phyloP scores from a whole-genome alignment of 176 grass and related monocot genomes.

The Elymus sibiricus region DNA sequence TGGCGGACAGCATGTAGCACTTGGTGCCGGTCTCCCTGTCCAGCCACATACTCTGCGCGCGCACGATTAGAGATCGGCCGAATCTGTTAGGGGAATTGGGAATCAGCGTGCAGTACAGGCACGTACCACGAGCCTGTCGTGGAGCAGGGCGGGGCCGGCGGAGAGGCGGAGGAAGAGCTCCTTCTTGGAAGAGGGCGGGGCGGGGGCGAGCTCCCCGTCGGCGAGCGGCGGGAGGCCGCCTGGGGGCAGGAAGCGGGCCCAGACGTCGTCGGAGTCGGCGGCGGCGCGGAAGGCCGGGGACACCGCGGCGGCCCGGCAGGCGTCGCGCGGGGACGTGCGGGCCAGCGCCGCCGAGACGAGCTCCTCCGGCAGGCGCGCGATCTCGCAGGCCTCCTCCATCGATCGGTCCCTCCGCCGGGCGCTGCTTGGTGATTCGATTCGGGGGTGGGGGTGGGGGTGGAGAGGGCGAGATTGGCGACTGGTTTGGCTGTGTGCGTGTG shows the following conservation, averaged over 20 bases:
- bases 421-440: no score
- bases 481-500: no score
- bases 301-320: conserved; percentile 35
- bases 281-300: conserved; percentile 50
- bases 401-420: no score
- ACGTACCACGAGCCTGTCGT: conserved; percentile 35
- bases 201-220: conserved; percentile 13
- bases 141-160: conserved; percentile 39
- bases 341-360: conserved; percentile 48
- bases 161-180: conserved; percentile 51
- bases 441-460: no score
- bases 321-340: conserved; percentile 44
- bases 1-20: conserved; percentile 57
- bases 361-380: conserved; percentile 44
- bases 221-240: conserved; percentile 34
- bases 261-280: conserved; percentile 61
- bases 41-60: conserved; percentile 51
- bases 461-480: neutral
- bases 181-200: conserved; percentile 26
- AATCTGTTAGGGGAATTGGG: neutral
- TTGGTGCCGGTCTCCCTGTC: conserved; percentile 47
- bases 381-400: neutral
- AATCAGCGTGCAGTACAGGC: neutral
- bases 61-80: neutral
- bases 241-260: conserved; percentile 49